A percentile compares a stretch with the other conserved stretches of the same genome.
These are phyloP conservation scores for Trichoderma polysporum DNA, from an alignment of 2,329 filamentous ascomycete genomes.

Conservation along the genomic window DNA sequence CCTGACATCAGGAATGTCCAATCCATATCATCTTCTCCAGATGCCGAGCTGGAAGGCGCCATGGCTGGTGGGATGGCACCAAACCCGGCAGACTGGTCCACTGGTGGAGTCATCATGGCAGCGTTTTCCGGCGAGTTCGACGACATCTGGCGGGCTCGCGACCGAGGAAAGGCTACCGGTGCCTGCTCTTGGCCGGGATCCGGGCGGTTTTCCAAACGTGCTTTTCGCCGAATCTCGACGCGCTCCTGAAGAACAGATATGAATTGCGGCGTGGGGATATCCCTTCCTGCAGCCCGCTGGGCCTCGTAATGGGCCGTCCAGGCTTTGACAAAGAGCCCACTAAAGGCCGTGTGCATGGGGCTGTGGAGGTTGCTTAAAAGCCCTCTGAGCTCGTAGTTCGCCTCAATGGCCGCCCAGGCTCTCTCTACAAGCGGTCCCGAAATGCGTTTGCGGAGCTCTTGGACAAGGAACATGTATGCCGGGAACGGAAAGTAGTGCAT, in stretches of 20 bases:
- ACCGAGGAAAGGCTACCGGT: conserved; percentile 30
- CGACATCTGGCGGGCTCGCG: conserved; percentile 17
- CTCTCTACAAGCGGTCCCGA: conserved; percentile 57
- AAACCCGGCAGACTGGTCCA: conserved; percentile 25
- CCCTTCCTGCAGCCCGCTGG: conserved; percentile 45
- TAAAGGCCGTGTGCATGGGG: conserved; percentile 59
- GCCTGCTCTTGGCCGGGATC: conserved; percentile 27
- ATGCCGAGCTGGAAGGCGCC: conserved; percentile 22
- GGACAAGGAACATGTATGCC: conserved; percentile 60
- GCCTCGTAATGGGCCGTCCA: conserved; percentile 59
- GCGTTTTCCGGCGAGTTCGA: conserved; percentile 27
- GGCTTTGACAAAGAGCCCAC: conserved; percentile 58
- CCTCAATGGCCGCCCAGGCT: conserved; percentile 57
- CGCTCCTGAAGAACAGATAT: conserved; percentile 49
- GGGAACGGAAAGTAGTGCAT: conserved; percentile 60
- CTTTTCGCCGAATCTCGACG: conserved; percentile 37
- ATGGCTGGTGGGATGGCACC: conserved; percentile 21
- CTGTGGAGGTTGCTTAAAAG: conserved; percentile 51
- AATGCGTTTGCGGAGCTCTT: conserved; percentile 53
- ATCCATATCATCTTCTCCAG: conserved; percentile 44
- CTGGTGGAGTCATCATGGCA: conserved; percentile 36
- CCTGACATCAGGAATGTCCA: conserved; percentile 50
- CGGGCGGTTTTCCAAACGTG: conserved; percentile 31
- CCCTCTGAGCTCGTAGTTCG: conserved; percentile 54
- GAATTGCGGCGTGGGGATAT: conserved; percentile 45